Evolutionary conservation across 2,329 filamentous ascomycete species (phyloP).

Genomic region (Calonectria honghensis): DNA sequence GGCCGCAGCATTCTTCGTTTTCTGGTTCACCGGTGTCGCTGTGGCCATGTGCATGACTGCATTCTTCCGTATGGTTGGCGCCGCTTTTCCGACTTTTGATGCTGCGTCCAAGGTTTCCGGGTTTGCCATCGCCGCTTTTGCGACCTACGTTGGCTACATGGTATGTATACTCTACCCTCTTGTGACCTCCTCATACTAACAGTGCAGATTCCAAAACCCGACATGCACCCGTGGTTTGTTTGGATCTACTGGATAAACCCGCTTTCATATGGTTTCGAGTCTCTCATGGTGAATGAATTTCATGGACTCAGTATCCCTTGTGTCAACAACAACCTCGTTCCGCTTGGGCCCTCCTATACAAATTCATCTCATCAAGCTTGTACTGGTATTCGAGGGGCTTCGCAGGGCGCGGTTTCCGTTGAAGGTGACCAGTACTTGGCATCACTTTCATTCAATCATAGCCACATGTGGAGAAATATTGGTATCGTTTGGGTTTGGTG

Average conservation of each 20-base stretch:
- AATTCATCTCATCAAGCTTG: neutral
- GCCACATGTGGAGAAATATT: slow-evolving; percentile 7
- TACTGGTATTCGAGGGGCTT: neutral
- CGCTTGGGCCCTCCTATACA: neutral
- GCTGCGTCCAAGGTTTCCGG: slow-evolving; percentile 67
- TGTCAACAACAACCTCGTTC: neutral
- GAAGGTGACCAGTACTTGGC: neutral
- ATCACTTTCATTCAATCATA: neutral
- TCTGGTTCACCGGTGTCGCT: neutral
- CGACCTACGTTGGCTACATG: slow-evolving; percentile 3
- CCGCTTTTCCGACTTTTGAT: slow-evolving; percentile 69
- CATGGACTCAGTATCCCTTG: neutral
- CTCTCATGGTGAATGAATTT: neutral
- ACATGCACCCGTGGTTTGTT: slow-evolving; percentile 78
- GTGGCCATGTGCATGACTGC: neutral
- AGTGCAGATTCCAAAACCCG: slow-evolving; percentile 76
- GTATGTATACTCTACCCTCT: neutral
- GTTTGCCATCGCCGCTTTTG: neutral
- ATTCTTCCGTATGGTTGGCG: slow-evolving; percentile 6
- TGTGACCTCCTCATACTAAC: neutral
- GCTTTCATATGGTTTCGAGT: slow-evolving; percentile 82
- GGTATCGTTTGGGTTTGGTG: slow-evolving; percentile 8
- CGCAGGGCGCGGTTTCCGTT: neutral
- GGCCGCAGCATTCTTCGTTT: neutral
- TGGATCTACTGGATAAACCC: slow-evolving; percentile 81